Evolutionary conservation across 345 rosid species (phyloP).

Genomic region (Ceriops zippeliana): DNA sequence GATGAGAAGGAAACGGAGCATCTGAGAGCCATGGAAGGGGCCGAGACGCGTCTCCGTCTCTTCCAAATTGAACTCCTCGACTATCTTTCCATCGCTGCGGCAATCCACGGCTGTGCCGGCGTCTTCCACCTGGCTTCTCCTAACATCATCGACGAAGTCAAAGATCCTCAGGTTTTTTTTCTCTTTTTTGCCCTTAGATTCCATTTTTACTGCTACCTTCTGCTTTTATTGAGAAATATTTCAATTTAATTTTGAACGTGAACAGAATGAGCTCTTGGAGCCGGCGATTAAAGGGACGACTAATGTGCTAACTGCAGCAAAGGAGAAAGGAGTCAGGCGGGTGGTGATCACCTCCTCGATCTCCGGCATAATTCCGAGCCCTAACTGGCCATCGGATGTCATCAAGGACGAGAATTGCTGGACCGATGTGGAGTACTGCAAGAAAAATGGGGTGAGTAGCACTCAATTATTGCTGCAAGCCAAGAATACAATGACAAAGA

Average conservation of each 20-base stretch:
- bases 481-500: background rate
- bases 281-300: conserved; percentile 84
- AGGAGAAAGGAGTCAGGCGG: conserved; percentile 66
- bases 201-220: background rate
- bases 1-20: conserved; percentile 84
- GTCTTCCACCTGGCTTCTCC: conserved; percentile 96
- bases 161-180: conserved; percentile 60
- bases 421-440: conserved; percentile 73
- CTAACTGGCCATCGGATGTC: conserved; percentile 76
- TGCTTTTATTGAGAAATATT: background rate
- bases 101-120: conserved; percentile 65
- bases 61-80: conserved; percentile 86
- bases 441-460: conserved; percentile 53
- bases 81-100: conserved; percentile 58
- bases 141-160: conserved; percentile 66
- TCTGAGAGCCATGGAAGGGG: conserved; percentile 70
- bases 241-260: background rate
- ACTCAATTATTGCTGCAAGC: background rate
- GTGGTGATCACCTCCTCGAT: conserved; percentile 82
- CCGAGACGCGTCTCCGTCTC: conserved; percentile 71
- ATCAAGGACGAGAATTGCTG: conserved; percentile 79
- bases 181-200: background rate
- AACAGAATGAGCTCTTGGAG: conserved; percentile 70
- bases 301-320: conserved; percentile 73
- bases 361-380: conserved; percentile 80